Conservation (phyloP, 352 stramenopile species). For the Pythium scleroteichum region DNA sequence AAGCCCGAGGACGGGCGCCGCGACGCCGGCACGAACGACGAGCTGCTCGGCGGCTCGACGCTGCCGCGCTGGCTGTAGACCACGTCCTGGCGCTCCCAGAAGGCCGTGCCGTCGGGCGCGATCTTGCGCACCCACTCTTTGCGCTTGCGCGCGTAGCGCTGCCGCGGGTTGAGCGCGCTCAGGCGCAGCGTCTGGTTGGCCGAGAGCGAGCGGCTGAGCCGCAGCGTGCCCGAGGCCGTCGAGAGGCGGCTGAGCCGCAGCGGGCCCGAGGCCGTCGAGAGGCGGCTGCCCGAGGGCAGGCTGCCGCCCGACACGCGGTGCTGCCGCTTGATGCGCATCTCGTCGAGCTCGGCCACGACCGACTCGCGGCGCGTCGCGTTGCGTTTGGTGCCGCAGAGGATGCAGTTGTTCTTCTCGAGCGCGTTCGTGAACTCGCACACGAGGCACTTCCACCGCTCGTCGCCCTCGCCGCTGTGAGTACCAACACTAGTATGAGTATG, state of each 20-base stretch:
- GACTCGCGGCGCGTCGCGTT: slow-evolving; percentile 31
- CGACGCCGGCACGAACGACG: slow-evolving; percentile 8
- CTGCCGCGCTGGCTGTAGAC: slow-evolving; percentile 31
- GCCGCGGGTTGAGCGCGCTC: slow-evolving; percentile 67
- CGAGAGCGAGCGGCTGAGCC: slow-evolving; percentile 30
- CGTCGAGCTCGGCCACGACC: slow-evolving; percentile 26
- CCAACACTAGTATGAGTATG: neutral
- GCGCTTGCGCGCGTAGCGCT: slow-evolving; percentile 73
- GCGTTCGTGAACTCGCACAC: slow-evolving; percentile 83
- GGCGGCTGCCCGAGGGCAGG: slow-evolving; percentile 9
- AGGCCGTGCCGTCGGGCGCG: slow-evolving; percentile 60
- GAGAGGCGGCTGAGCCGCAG: slow-evolving; percentile 24
- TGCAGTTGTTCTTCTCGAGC: slow-evolving; percentile 55
- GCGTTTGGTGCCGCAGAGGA: slow-evolving; percentile 77
- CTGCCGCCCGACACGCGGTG: slow-evolving; percentile 10
- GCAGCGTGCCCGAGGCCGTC: slow-evolving; percentile 4
- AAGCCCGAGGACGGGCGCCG: slow-evolving; percentile 62
- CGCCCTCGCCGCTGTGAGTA: slow-evolving; percentile 35
- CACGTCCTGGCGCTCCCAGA: slow-evolving; percentile 66
- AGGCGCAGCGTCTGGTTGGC: slow-evolving; percentile 41
- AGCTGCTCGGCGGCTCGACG: neutral
- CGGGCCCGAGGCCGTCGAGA: slow-evolving; percentile 4
- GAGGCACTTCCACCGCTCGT: slow-evolving; percentile 75
- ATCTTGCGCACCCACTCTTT: slow-evolving; percentile 82
- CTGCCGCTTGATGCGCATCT: slow-evolving; percentile 30